phyloP scores from a whole-genome alignment of 1,284 basidiomycete species.

The Earliella scabrosa region DNA sequence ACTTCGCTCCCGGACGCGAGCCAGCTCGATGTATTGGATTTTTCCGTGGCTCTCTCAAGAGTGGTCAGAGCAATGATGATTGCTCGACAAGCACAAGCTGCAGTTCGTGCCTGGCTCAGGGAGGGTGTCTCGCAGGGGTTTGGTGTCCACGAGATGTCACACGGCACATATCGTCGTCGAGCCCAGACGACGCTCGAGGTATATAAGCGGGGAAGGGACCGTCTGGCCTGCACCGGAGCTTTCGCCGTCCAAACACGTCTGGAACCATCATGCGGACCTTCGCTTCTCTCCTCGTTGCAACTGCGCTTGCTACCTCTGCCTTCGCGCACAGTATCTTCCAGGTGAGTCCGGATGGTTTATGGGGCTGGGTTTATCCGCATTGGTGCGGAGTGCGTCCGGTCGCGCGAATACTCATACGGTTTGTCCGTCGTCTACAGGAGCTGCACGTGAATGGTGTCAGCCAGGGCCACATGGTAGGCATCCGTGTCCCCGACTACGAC shows the following conservation, averaged over 20 bases:
- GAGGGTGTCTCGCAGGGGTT: neutral
- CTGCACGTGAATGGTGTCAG: constrained; percentile 52
- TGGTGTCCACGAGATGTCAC: constrained; percentile 11
- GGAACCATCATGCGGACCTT: constrained; percentile 25
- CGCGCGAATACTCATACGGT: neutral
- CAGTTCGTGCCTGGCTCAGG: constrained; percentile 8
- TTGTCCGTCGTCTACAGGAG: constrained; percentile 32
- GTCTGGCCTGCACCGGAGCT: constrained; percentile 4
- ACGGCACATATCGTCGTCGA: neutral
- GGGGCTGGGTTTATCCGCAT: neutral
- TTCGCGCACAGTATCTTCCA: constrained; percentile 55
- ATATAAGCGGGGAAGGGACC: constrained; percentile 9
- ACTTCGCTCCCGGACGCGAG: constrained; percentile 15
- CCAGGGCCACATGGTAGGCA: constrained; percentile 50
- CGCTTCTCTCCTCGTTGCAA: constrained; percentile 32
- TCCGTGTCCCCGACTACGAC: constrained; percentile 53
- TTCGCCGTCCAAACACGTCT: constrained; percentile 2
- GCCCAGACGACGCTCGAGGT: constrained; percentile 3
- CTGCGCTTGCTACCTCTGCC: constrained; percentile 32
- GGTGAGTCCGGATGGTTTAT: constrained; percentile 28
- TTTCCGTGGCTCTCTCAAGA: constrained; percentile 6
- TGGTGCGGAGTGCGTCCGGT: neutral
- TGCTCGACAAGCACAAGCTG: neutral
- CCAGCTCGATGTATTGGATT: neutral
- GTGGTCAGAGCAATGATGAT: neutral